Conservation (phyloP, 768 basidiomycete species). For the Leccinum broughii region DNA sequence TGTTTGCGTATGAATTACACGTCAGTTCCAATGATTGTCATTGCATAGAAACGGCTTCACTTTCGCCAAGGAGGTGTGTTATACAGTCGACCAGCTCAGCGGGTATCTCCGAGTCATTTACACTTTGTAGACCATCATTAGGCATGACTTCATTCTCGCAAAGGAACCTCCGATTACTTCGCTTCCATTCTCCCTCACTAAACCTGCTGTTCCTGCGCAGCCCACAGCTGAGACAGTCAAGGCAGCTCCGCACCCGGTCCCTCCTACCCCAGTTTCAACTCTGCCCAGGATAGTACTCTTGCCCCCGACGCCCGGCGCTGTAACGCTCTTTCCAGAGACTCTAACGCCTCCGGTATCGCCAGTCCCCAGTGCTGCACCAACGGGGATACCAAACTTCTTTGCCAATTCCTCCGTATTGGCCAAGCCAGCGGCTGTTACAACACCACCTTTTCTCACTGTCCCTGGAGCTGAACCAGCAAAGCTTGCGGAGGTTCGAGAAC, state of each 20-base stretch:
- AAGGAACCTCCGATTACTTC: constrained; percentile 66
- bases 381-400: constrained; percentile 64
- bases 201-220: constrained; percentile 23
- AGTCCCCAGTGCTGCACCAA: neutral
- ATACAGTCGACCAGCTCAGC: neutral
- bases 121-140: constrained; percentile 33
- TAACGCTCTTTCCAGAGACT: constrained; percentile 18
- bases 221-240: constrained; percentile 16
- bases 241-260: constrained; percentile 14
- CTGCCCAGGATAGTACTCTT: constrained; percentile 25
- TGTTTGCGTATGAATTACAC: neutral
- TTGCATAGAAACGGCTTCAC: constrained; percentile 46
- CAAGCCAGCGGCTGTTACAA: constrained; percentile 33
- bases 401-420: constrained; percentile 48
- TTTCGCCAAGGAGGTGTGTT: constrained; percentile 61
- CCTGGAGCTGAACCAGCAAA: constrained; percentile 17
- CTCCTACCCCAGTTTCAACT: constrained; percentile 14
- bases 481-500: constrained; percentile 1
- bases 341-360: constrained; percentile 4
- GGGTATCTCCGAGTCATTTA: constrained; percentile 6
- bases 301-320: constrained; percentile 28
- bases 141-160: constrained; percentile 43
- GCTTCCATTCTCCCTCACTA: constrained; percentile 66
- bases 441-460: constrained; percentile 23
- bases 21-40: neutral